Conservation (phyloP, 768 basidiomycete genomes). For the Tephrocybe rancida region DNA sequence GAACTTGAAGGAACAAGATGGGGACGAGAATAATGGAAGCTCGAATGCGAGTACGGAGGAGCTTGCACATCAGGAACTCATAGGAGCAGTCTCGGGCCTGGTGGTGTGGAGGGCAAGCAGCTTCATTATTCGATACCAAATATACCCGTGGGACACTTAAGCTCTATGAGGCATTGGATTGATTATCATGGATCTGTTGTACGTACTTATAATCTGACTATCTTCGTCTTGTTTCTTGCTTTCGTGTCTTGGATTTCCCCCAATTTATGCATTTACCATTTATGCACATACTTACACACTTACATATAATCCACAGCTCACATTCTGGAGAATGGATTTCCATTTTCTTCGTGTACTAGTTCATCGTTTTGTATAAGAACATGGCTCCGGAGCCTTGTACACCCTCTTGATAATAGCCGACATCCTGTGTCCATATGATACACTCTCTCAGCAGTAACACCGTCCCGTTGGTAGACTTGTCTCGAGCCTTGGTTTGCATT, state of each 20-base stretch:
- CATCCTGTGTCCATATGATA: neutral
- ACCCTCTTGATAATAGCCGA: neutral
- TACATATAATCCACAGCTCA: neutral
- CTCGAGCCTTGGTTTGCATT: too few species aligned
- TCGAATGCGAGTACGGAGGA: slow-evolving; percentile 15
- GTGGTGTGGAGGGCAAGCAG: slow-evolving; percentile 22
- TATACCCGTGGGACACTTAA: slow-evolving; percentile 16
- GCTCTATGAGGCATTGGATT: too few species aligned
- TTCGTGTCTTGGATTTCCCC: neutral
- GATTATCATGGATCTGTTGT: too few species aligned
- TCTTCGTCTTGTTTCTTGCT: too few species aligned
- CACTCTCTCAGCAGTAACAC: neutral
- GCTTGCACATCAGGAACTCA: slow-evolving; percentile 11
- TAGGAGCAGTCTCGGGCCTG: slow-evolving; percentile 24
- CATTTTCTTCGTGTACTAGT: neutral
- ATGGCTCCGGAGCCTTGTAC: neutral
- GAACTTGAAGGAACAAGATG: slow-evolving; percentile 4
- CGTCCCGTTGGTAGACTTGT: too few species aligned
- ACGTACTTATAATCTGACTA: too few species aligned
- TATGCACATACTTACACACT: neutral
- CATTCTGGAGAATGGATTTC: neutral
- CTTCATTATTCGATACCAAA: slow-evolving; percentile 24
- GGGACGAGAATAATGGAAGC: slow-evolving; percentile 2
- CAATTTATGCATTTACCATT: slow-evolving; percentile 3
- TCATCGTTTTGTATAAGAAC: neutral